Evolutionary conservation across 768 basidiomycete genomes (phyloP).

Genomic region (Mycena latifolia): DNA sequence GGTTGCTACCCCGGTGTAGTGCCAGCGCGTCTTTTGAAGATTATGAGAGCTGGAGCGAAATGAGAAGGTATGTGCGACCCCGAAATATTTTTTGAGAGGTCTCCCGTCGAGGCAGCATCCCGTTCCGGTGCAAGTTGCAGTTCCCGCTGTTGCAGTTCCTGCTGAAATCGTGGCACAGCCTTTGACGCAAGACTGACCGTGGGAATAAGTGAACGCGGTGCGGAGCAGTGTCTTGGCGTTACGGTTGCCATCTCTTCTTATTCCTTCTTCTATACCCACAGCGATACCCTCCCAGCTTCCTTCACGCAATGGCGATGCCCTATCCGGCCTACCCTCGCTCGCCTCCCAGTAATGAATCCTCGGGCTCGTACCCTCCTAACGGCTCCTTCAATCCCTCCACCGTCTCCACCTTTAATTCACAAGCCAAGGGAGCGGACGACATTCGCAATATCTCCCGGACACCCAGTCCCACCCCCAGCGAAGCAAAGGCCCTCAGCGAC

Average conservation of each 20-base stretch:
- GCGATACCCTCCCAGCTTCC: slow-evolving; percentile 16
- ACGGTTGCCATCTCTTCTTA: slow-evolving; percentile 19
- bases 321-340: slow-evolving; percentile 29
- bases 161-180: too few relatives aligned
- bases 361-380: slow-evolving; percentile 20
- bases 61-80: too few relatives aligned
- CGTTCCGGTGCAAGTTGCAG: too few relatives aligned
- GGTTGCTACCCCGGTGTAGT: too few relatives aligned
- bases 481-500: slow-evolving; percentile 57
- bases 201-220: too few relatives aligned
- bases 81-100: too few relatives aligned
- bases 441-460: slow-evolving; percentile 51
- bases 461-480: slow-evolving; percentile 76
- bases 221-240: slow-evolving; percentile 18
- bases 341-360: not conserved
- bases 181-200: not conserved
- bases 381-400: slow-evolving; percentile 20
- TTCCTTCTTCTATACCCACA: slow-evolving; percentile 6
- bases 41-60: too few relatives aligned
- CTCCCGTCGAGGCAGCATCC: too few relatives aligned
- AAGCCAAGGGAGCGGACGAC: slow-evolving; percentile 37
- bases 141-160: too few relatives aligned
- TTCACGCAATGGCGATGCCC: slow-evolving; percentile 30
- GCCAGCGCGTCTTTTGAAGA: too few relatives aligned
- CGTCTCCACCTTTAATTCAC: slow-evolving; percentile 20